Conservation (phyloP, 345 rosid genomes). For the Lagerstroemia speciosa region DNA sequence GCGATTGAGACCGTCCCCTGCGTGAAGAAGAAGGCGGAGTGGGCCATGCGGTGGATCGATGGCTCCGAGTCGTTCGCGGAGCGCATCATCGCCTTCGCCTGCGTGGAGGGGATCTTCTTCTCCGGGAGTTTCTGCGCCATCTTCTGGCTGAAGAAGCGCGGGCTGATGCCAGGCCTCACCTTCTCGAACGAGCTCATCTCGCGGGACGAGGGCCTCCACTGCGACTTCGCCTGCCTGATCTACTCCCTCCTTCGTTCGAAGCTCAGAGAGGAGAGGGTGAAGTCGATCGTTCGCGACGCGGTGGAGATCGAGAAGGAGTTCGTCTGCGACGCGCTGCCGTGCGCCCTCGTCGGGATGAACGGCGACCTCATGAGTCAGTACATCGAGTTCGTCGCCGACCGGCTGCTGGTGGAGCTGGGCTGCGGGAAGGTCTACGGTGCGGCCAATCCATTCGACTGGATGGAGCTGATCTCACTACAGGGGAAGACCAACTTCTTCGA, state of each 20-base stretch:
- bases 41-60: constrained; percentile 83
- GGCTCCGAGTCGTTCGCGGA: constrained; percentile 76
- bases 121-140: constrained; percentile 74
- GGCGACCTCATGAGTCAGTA: constrained; percentile 68
- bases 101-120: constrained; percentile 75
- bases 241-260: constrained; percentile 40
- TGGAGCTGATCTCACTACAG: constrained; percentile 79
- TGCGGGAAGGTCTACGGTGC: constrained; percentile 51
- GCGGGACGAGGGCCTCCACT: constrained; percentile 90
- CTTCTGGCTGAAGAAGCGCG: constrained; percentile 77
- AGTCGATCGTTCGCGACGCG: constrained; percentile 45
- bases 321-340: constrained; percentile 38
- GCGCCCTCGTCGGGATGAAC: constrained; percentile 90
- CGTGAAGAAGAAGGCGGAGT: constrained; percentile 61
- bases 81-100: constrained; percentile 71
- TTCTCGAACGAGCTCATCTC: constrained; percentile 95
- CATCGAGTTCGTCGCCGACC: constrained; percentile 83
- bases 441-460: constrained; percentile 82
- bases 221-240: constrained; percentile 80
- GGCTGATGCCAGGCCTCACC: constrained; percentile 70
- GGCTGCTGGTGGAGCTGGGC: constrained; percentile 61
- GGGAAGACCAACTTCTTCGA: constrained; percentile 89
- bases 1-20: constrained; percentile 80
- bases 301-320: neutral
- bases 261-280: constrained; percentile 57